Base-by-base conservation (phyloP, 768 basidiomycete genomes). In the Chalciporus pseudorubinellus region DNA sequence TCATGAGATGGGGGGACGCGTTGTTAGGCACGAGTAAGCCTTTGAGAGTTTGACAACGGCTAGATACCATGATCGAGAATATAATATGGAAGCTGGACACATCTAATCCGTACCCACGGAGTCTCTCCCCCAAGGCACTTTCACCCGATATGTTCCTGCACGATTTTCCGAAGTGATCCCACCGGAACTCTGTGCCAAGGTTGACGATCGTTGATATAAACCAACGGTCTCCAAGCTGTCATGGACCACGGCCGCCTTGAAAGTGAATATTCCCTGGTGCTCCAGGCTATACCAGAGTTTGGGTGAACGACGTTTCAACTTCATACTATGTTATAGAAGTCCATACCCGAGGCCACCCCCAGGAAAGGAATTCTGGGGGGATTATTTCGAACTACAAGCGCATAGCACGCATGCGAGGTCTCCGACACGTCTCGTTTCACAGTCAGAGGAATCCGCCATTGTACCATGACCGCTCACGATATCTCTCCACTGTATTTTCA, bases 401-500 rank as follows among this genome's bases (percentile, higher is more conserved):
- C 34, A 38, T 19, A 40, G 41, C 16, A 28, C 41, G 7, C 21
- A 44, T 24, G 20, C 39, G 16, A 20, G 39, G 19, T 46, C 50
- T 43, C 44, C 12, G 22, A 51, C 41, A 44, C 16, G 24, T 22
- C 3, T 47, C n/a, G 45, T 42, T 26, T 44, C 46, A 14, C 46
- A 44, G 36, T 48, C 51, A 20, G 51, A 56, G 13, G 55, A 56
- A 28, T 56, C 24, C 19, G 39, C 39, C 10, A 19, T 52, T 44
- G 26, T 20, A 33, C 22, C 43, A 29, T 24, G n/a, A 26, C 40
- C 14, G 6, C 21, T 16, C 22, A 9, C 39, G 18, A 31, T 9
- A 39, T 55, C 31, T 43, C 53, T 46, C 45, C 50, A 42, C 42
- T 56, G 55, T 56, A 56, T 45, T 49, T 38, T 40, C 42, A 49